phyloP scores from a whole-genome alignment of 768 basidiomycete genomes.

The Russula sp. region DNA sequence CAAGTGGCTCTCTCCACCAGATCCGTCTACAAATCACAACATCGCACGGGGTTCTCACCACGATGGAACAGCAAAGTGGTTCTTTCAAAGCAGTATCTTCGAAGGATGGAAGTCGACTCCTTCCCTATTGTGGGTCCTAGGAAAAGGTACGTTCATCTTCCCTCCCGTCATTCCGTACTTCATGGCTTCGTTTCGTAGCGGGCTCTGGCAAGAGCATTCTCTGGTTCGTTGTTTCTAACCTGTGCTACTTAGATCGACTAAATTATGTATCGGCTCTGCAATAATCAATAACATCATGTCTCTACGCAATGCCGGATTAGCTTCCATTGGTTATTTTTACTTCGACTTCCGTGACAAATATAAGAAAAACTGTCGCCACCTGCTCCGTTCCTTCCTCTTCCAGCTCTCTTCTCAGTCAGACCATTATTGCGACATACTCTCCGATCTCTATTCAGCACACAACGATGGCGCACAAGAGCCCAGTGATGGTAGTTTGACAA shows the following conservation, averaged over 20 bases:
- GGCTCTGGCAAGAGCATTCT: background rate
- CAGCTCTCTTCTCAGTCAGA: background rate
- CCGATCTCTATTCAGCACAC: background rate
- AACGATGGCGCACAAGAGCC: background rate
- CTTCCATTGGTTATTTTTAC: background rate
- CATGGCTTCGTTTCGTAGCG: background rate
- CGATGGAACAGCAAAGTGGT: background rate
- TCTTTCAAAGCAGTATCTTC: background rate
- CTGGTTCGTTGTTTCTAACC: background rate
- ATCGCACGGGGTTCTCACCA: background rate
- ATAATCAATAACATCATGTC: background rate
- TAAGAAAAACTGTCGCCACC: background rate
- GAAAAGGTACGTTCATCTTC: background rate
- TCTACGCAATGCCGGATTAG: background rate
- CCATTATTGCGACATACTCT: background rate
- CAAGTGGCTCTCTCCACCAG: constrained; percentile 4
- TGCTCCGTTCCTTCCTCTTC: background rate
- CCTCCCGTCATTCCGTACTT: too few relatives aligned
- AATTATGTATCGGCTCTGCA: background rate
- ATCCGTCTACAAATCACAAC: background rate
- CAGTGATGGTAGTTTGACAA: background rate
- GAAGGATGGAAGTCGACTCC: background rate
- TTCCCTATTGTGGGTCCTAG: background rate
- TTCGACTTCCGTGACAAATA: background rate
- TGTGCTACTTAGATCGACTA: background rate